These are phyloP conservation scores for Tulasnella sp. DNA, from an alignment of 768 basidiomycete genomes.

Conservation along the genomic window DNA sequence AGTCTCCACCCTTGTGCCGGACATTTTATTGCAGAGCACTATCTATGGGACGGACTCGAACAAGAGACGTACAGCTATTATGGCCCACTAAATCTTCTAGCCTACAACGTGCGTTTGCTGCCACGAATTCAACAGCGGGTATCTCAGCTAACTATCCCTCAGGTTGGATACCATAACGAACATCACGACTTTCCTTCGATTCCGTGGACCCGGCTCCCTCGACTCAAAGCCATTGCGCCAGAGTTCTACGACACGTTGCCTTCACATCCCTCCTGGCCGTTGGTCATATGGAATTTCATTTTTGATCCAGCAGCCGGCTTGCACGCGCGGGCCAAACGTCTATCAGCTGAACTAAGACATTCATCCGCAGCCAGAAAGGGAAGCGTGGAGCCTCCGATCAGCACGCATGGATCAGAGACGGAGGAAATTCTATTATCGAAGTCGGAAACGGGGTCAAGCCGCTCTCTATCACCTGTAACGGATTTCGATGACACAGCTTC, in stretches of 20 bases:
- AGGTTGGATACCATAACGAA: constrained; percentile 99
- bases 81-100: constrained; percentile 80
- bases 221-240: constrained; percentile 73
- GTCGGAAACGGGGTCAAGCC: background rate
- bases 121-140: background rate
- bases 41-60: constrained; percentile 83
- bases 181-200: constrained; percentile 98
- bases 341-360: background rate
- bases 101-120: constrained; percentile 73
- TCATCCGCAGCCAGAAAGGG: background rate
- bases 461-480: background rate
- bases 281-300: constrained; percentile 93
- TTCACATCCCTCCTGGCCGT: constrained; percentile 87
- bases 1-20: constrained; percentile 93
- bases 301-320: constrained; percentile 84
- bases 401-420: background rate
- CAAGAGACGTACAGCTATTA: constrained; percentile 99
- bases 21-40: constrained; percentile 98
- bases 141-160: constrained; percentile 21
- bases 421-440: background rate
- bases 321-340: constrained; percentile 78
- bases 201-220: constrained; percentile 89
- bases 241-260: constrained; percentile 91
- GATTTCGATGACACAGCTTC: background rate
- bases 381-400: background rate